Percentiles rank a stretch among this genome's conserved stretches.
Conservation (phyloP, 2,329 filamentous ascomycete species). For the Nemania serpens region DNA sequence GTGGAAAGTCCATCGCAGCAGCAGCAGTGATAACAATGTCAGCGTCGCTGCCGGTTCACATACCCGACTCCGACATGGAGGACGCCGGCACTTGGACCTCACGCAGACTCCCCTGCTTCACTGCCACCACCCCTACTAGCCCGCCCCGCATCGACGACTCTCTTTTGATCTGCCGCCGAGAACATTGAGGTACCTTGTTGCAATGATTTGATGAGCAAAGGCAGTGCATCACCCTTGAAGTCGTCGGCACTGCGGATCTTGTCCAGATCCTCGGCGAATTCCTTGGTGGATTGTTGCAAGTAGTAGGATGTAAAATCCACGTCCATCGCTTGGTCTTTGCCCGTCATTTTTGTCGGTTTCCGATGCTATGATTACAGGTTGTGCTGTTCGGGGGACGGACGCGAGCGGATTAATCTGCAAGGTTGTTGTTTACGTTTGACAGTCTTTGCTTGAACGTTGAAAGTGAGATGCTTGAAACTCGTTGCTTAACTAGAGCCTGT, state of each 20-base stretch:
- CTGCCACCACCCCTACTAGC: not conserved
- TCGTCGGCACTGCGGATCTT: slow-evolving; percentile 70
- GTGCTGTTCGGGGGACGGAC: not conserved
- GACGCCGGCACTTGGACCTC: not conserved
- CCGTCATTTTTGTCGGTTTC: slow-evolving; percentile 21
- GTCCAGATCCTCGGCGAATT: slow-evolving; percentile 76
- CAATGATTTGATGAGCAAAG: slow-evolving; percentile 69
- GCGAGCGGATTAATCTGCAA: not conserved
- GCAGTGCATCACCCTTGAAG: slow-evolving; percentile 68
- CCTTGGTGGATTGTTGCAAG: slow-evolving; percentile 68
- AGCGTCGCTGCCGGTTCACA: not conserved
- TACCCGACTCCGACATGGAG: no score
- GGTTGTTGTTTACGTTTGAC: no score
- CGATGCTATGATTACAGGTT: not conserved
- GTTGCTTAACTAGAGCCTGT: no score
- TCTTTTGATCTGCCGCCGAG: slow-evolving; percentile 54
- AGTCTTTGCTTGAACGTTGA: not conserved
- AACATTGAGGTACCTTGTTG: slow-evolving; percentile 70
- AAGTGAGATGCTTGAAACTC: no score
- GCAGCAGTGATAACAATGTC: not conserved
- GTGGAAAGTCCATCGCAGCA: not conserved
- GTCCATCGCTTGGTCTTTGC: slow-evolving; percentile 25
- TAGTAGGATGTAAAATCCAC: slow-evolving; percentile 67
- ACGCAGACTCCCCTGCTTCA: slow-evolving; percentile 21
- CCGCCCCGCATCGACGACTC: slow-evolving; percentile 31